Percentiles rank a stretch among this genome's conserved stretches.
phyloP scores from a whole-genome alignment of 495 filamentous ascomycete genomes.

The Neurospora intermedia region DNA sequence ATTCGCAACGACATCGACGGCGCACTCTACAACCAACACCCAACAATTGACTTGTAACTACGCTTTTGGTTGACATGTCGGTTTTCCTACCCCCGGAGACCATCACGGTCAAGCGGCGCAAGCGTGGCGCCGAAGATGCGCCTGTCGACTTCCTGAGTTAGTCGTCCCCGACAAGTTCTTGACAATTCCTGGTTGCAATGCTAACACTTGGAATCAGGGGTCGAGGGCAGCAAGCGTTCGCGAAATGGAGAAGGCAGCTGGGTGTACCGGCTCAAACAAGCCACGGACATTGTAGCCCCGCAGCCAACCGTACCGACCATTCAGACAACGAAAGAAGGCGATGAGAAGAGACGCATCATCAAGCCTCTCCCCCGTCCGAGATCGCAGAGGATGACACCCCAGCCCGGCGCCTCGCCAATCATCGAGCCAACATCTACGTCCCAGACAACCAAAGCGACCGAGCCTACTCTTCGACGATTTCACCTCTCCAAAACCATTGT shows the following conservation, averaged over 20 bases:
- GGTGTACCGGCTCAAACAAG: slow-evolving; percentile 32
- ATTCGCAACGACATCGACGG: background rate
- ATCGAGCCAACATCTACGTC: slow-evolving; percentile 1
- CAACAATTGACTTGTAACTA: background rate
- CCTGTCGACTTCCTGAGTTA: slow-evolving; percentile 43
- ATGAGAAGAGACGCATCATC: slow-evolving; percentile 12
- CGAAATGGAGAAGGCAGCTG: slow-evolving; percentile 25
- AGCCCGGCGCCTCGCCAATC: background rate
- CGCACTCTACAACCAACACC: background rate
- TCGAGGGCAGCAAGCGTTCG: slow-evolving; percentile 29
- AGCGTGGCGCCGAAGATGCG: slow-evolving; percentile 37
- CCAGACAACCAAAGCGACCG: background rate
- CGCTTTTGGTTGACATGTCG: slow-evolving; percentile 25
- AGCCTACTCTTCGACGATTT: slow-evolving; percentile 25
- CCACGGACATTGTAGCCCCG: background rate
- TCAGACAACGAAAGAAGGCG: slow-evolving; percentile 15
- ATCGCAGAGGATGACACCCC: background rate
- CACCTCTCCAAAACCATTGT: slow-evolving; percentile 33
- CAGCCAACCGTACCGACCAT: slow-evolving; percentile 13
- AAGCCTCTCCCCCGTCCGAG: slow-evolving; percentile 1
- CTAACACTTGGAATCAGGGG: slow-evolving; percentile 8
- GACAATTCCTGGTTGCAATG: background rate
- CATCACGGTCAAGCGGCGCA: slow-evolving; percentile 47
- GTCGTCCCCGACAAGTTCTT: slow-evolving; percentile 6
- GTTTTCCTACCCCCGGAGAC: slow-evolving; percentile 32